A percentile compares a stretch with the other conserved stretches of the same genome.
phyloP scores from a whole-genome alignment of 2,329 filamentous ascomycete species.

The Arthrobotrys conoides region DNA sequence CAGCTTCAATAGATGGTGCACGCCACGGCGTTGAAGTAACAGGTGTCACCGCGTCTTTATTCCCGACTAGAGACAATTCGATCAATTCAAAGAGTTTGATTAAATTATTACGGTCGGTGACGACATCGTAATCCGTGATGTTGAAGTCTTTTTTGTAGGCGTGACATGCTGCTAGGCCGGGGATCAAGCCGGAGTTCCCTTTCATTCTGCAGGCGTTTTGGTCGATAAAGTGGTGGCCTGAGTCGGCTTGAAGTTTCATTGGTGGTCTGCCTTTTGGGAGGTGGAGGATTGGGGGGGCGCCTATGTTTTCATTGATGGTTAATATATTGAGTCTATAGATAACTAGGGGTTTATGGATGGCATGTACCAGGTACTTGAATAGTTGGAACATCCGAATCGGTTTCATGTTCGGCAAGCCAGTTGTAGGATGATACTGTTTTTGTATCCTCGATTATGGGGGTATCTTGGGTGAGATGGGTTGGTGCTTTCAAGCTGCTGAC shows the following conservation, averaged over 20 bases:
- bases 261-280: not conserved
- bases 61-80: not conserved
- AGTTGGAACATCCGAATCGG: not conserved
- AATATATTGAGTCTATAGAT: no score
- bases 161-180: slow-evolving; percentile 37
- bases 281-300: slow-evolving; percentile 26
- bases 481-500: not conserved
- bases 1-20: not conserved
- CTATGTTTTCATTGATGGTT: not conserved
- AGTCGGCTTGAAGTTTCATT: slow-evolving; percentile 10
- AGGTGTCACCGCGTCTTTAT: not conserved
- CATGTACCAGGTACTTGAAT: slow-evolving; percentile 55
- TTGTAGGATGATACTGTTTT: slow-evolving; percentile 37
- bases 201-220: slow-evolving; percentile 50
- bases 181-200: slow-evolving; percentile 29
- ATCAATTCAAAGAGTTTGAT: slow-evolving; percentile 46
- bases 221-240: slow-evolving; percentile 41
- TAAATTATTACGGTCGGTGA: slow-evolving; percentile 47
- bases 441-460: slow-evolving; percentile 11
- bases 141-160: slow-evolving; percentile 29
- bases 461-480: not conserved
- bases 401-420: slow-evolving; percentile 28
- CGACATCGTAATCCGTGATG: slow-evolving; percentile 45
- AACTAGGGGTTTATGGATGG: no score
- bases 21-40: slow-evolving; percentile 14